Conservation (phyloP, 768 basidiomycete species). For the Suillus hirtellus region DNA sequence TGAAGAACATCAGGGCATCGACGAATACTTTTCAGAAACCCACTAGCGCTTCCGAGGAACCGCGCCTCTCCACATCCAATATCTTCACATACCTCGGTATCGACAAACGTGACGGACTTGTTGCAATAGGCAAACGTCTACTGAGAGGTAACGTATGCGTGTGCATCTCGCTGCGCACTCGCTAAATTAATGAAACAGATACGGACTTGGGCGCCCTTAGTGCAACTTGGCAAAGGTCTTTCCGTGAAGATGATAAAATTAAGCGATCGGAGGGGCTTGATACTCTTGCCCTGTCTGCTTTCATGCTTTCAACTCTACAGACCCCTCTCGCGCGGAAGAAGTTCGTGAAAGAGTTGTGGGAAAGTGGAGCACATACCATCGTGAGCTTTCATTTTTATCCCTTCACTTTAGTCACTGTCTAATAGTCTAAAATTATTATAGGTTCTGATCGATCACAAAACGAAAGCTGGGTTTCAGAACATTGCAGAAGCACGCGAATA, state of each 20-base stretch:
- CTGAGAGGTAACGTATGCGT: conserved; percentile 45
- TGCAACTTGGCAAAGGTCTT: conserved; percentile 57
- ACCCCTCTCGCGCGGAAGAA: conserved; percentile 60
- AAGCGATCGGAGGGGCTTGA: conserved; percentile 44
- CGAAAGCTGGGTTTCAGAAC: conserved; percentile 69
- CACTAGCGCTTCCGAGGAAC: conserved; percentile 29
- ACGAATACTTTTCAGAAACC: conserved; percentile 59
- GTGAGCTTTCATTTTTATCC: conserved; percentile 41
- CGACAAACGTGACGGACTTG: conserved; percentile 74
- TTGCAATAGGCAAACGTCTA: conserved; percentile 64
- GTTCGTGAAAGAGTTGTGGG: conserved; percentile 85
- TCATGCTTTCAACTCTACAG: conserved; percentile 75
- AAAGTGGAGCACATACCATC: conserved; percentile 83
- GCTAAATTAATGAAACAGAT: conserved; percentile 38
- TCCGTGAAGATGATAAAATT: conserved; percentile 48
- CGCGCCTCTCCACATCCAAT: conserved; percentile 47
- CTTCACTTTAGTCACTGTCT: background rate
- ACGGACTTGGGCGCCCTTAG: conserved; percentile 46
- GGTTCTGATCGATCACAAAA: conserved; percentile 87
- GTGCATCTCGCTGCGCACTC: conserved; percentile 8
- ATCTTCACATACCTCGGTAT: conserved; percentile 69
- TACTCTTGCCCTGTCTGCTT: conserved; percentile 80
- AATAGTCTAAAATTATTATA: conserved; percentile 29
- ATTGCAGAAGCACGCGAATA: conserved; percentile 79
- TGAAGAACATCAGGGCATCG: conserved; percentile 55